phyloP scores from a whole-genome alignment of 1,284 basidiomycete species.

The Sporisorium graminicola region DNA sequence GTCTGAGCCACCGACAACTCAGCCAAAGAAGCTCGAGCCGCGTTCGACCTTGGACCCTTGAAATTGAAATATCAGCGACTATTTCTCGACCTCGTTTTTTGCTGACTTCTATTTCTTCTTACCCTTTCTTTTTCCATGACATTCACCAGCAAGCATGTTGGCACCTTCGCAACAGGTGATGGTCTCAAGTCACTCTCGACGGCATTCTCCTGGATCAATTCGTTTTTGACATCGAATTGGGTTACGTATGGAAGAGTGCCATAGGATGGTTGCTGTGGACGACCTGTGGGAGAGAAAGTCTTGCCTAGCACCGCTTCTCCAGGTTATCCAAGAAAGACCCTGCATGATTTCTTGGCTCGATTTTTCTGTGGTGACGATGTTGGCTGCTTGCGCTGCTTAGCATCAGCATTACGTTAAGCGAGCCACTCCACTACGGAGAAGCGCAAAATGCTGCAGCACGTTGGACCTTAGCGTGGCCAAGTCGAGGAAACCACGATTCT shows the following conservation, averaged over 20 bases:
- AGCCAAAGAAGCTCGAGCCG: too few relatives aligned
- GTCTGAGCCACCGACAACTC: conserved; percentile 3
- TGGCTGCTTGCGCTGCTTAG: not conserved
- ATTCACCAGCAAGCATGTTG: too few relatives aligned
- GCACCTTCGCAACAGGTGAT: too few relatives aligned
- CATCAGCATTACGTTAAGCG: conserved; percentile 17
- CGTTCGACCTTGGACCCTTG: conserved; percentile 8
- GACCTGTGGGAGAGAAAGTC: too few relatives aligned
- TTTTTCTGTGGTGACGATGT: not conserved
- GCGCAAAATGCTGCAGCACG: not conserved
- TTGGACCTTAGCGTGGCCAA: too few relatives aligned
- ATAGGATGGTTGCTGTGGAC: too few relatives aligned
- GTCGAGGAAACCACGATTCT: not conserved
- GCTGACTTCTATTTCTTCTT: not conserved
- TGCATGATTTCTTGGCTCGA: conserved; percentile 3
- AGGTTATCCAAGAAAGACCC: not conserved
- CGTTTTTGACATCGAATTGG: too few relatives aligned
- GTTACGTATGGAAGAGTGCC: too few relatives aligned
- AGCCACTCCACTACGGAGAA: not conserved
- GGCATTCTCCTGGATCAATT: too few relatives aligned
- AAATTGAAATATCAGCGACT: not conserved
- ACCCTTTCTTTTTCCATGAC: too few relatives aligned
- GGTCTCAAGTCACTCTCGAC: too few relatives aligned
- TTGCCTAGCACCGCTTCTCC: too few relatives aligned
- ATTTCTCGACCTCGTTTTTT: conserved; percentile 5